phyloP scores from a whole-genome alignment of 2,329 filamentous ascomycete species.

The Colletotrichum falcatum region DNA sequence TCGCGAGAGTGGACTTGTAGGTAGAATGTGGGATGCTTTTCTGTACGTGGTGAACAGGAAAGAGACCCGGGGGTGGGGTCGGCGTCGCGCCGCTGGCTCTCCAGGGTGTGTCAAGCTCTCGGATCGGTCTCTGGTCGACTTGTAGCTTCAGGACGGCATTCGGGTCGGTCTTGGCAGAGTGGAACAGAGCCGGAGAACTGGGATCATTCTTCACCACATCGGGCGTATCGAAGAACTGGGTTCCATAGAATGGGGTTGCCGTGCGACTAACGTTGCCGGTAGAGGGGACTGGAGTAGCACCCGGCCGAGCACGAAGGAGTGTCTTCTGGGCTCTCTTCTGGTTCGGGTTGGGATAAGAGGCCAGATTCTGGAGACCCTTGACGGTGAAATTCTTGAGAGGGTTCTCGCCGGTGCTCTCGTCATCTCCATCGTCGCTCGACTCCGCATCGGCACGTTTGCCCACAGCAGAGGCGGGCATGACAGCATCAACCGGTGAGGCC shows the following conservation, averaged over 20 bases:
- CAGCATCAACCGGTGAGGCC: conserved; percentile 42
- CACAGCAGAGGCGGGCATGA: conserved; percentile 45
- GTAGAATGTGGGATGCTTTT: conserved; percentile 37
- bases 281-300: conserved; percentile 36
- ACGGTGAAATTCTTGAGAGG: conserved; percentile 55
- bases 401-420: conserved; percentile 46
- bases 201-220: conserved; percentile 15
- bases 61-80: conserved; percentile 29
- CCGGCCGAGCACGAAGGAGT: conserved; percentile 50
- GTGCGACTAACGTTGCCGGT: conserved; percentile 41
- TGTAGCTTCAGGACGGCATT: conserved; percentile 10
- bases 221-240: conserved; percentile 3
- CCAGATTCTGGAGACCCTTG: conserved; percentile 65
- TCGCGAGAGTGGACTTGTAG: conserved; percentile 45
- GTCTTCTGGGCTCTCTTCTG: conserved; percentile 64
- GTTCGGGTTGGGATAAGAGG: conserved; percentile 67
- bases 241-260: conserved; percentile 20
- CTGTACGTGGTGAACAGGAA: not conserved
- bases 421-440: conserved; percentile 44
- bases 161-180: conserved; percentile 13
- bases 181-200: conserved; percentile 24
- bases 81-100: conserved; percentile 24
- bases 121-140: conserved; percentile 13
- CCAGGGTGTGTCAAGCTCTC: conserved; percentile 18
- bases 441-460: conserved; percentile 44